Conservation (phyloP, 306 rosid species). For the Arachis hypogaea region DNA sequence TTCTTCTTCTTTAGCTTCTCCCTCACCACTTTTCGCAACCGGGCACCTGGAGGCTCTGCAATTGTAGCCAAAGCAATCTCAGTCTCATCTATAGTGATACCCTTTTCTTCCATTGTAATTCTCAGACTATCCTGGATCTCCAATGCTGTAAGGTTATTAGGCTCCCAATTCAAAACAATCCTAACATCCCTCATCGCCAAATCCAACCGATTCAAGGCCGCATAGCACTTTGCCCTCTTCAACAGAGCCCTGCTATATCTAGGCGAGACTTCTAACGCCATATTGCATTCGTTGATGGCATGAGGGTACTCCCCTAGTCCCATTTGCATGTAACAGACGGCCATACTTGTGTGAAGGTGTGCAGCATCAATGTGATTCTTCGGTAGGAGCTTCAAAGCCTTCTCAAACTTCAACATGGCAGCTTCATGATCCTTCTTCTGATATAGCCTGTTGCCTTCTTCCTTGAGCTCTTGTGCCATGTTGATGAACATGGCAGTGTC, state of each 20-base stretch:
- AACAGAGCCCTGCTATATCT: conserved; percentile 69
- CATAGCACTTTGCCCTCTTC: conserved; percentile 75
- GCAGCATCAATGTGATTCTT: conserved; percentile 76
- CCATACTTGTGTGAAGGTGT: conserved; percentile 73
- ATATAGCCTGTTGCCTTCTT: conserved; percentile 74
- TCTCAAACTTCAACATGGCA: conserved; percentile 78
- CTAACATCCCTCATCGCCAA: conserved; percentile 82
- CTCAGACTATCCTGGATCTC: conserved; percentile 71
- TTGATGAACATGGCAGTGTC: conserved; percentile 86
- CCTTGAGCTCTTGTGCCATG: conserved; percentile 84
- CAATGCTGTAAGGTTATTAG: conserved; percentile 65
- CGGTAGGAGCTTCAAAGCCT: conserved; percentile 81
- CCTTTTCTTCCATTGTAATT: conserved; percentile 60
- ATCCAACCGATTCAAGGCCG: conserved; percentile 71
- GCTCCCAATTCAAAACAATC: conserved; percentile 63
- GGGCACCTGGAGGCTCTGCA: conserved; percentile 42
- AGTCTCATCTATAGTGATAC: conserved; percentile 61
- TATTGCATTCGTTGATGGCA: conserved; percentile 78
- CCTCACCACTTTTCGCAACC: conserved; percentile 59
- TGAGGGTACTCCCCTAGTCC: conserved; percentile 86
- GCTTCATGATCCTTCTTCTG: conserved; percentile 78
- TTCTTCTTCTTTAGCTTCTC: conserved; percentile 74
- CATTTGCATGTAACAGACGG: conserved; percentile 78
- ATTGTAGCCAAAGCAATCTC: conserved; percentile 59
- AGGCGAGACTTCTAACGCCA: conserved; percentile 72